Evolutionary conservation across 148 eudicot genomes (phyloP).

Genomic region (Chenopodium formosanum): DNA sequence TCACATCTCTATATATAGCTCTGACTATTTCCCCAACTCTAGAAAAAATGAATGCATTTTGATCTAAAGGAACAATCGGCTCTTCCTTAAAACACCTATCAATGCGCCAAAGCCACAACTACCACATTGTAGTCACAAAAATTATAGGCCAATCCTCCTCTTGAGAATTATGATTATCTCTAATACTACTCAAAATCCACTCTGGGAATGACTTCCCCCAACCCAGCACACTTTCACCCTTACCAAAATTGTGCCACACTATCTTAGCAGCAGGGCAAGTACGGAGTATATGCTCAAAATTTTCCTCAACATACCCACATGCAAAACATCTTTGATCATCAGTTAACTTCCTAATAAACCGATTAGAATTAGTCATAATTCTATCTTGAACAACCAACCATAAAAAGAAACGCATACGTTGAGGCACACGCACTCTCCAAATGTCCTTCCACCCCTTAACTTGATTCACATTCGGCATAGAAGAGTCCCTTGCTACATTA

Average conservation of each 20-base stretch:
- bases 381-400: neutral
- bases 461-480: too few relatives aligned
- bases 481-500: neutral
- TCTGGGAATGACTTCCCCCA: neutral
- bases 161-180: too few relatives aligned
- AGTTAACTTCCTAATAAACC: neutral
- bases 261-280: neutral
- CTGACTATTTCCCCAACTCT: neutral
- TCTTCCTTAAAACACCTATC: too few relatives aligned
- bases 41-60: neutral
- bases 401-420: neutral
- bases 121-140: too few relatives aligned
- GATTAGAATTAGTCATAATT: neutral
- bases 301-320: neutral
- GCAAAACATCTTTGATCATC: neutral
- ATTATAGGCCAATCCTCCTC: too few relatives aligned
- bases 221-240: fast-evolving
- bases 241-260: neutral
- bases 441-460: neutral
- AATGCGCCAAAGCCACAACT: too few relatives aligned
- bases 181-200: too few relatives aligned
- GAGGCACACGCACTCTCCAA: neutral
- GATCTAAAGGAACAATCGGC: too few relatives aligned
- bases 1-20: neutral
- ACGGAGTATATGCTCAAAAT: neutral